Evolutionary conservation across 768 basidiomycete species (phyloP), one percentile per base, ranked within the genome.

Genomic region (Kwoniella shandongensis): DNA sequence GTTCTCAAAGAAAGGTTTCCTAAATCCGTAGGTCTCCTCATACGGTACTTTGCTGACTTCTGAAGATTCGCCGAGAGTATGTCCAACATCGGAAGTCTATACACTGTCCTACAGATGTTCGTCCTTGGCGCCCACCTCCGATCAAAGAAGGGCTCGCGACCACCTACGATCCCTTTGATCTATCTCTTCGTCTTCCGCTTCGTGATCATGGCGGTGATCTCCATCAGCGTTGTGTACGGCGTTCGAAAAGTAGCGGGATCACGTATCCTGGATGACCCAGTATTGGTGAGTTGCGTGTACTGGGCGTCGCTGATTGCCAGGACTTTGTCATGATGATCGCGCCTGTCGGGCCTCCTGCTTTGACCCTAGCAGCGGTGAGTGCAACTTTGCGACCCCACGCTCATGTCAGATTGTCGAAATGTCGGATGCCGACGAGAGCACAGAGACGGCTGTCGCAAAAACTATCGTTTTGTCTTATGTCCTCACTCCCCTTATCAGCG

Each of bases 141-240:
- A 39, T 66, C 65, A 4, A 73, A 74, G 50, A 39, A 49, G 11
- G 62, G 61, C 2, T 62, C 59, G 3, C 54, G 65, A 12, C 65
- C 67, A 3, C 62, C 68, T 1, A 35, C 64, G 11, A 54, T 58
- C 30, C 53, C 74, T 12, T 48, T 70, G 2, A 17, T 71, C 18
- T 75, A 69, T 50, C 62, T 77, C 30, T 74, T 77, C 54, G 29
- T 60, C 0, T 69, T 67, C 53, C 66, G 76, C 13, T 76, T 77
- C 65, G 48, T 60, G 20, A 22, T 71, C 29, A 68, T 73, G 52
- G 72, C 74, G 1, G 57, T 61, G 25, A 60, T 77, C 12, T 65
- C 67, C 0, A 66, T 61, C 30, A 53, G 60, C 2, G 36, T 60
- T 3, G 67, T 76, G 22, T 70, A 64, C 29, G 61, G 60, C 4